These are phyloP conservation scores for Ascochyta viciae-villosae DNA, from an alignment of 2,329 filamentous ascomycete species.

Conservation along the genomic window DNA sequence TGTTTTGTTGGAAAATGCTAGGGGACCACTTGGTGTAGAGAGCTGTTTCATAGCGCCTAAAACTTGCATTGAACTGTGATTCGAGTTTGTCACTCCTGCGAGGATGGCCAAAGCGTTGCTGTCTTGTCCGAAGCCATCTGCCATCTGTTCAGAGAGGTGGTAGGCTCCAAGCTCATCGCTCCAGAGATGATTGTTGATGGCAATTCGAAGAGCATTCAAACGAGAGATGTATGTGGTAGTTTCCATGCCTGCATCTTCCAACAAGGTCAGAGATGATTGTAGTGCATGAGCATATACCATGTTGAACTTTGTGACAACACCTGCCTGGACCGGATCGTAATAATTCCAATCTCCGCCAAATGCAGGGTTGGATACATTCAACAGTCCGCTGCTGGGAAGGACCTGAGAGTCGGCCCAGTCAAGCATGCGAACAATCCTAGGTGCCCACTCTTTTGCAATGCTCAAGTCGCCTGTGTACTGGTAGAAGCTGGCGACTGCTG, in stretches of 20 bases:
- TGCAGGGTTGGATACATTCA: constrained; percentile 35
- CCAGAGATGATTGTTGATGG: constrained; percentile 30
- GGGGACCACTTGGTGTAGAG: constrained; percentile 21
- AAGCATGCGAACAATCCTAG: constrained; percentile 39
- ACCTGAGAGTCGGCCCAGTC: constrained; percentile 47
- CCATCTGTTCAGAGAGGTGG: constrained; percentile 24
- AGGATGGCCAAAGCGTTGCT: constrained; percentile 45
- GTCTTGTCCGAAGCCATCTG: constrained; percentile 37
- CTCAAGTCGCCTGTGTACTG: constrained; percentile 35
- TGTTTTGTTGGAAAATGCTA: constrained; percentile 27
- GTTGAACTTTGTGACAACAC: constrained; percentile 45
- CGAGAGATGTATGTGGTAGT: constrained; percentile 27
- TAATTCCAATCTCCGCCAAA: constrained; percentile 49
- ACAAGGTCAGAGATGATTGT: constrained; percentile 30
- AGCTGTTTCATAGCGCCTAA: too few species aligned
- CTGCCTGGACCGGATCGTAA: constrained; percentile 42
- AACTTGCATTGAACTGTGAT: too few species aligned
- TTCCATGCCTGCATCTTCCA: constrained; percentile 30
- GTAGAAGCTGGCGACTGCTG: constrained; percentile 38
- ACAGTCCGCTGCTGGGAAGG: constrained; percentile 18
- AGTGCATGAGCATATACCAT: constrained; percentile 43
- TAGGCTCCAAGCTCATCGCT: constrained; percentile 33
- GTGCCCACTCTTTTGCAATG: constrained; percentile 39
- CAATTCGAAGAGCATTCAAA: constrained; percentile 29
- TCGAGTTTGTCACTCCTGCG: constrained; percentile 27